phyloP scores from a whole-genome alignment of 2,329 filamentous ascomycete genomes.

The Microsporum canis region DNA sequence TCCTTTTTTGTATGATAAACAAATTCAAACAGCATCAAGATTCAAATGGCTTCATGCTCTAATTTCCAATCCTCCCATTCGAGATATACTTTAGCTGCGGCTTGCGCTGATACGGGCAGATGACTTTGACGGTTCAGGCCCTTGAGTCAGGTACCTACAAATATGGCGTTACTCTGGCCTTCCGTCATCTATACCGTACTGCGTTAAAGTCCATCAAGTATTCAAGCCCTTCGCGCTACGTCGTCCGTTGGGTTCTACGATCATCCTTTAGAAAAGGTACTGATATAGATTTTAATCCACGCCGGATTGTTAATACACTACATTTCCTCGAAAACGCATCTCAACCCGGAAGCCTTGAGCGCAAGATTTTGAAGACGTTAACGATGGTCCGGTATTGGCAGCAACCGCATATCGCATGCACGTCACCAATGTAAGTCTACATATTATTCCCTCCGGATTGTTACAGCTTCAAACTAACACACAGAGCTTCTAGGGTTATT shows the following conservation, averaged over 20 bases:
- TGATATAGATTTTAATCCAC: slow-evolving; percentile 27
- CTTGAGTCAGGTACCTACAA: slow-evolving; percentile 15
- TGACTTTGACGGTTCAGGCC: slow-evolving; percentile 12
- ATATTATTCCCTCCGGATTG: background rate
- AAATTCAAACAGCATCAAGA: background rate
- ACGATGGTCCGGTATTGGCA: slow-evolving; percentile 36
- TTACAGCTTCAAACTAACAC: background rate
- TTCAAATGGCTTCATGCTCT: background rate
- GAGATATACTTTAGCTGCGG: background rate
- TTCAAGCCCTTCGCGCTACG: slow-evolving; percentile 46
- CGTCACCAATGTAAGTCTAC: slow-evolving; percentile 22
- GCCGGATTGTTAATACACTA: slow-evolving; percentile 35
- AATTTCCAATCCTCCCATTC: background rate
- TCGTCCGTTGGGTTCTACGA: slow-evolving; percentile 37
- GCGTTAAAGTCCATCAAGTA: slow-evolving; percentile 46
- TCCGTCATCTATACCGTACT: slow-evolving; percentile 46
- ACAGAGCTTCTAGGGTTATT: background rate
- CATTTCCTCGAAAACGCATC: slow-evolving; percentile 35
- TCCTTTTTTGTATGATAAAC: no score
- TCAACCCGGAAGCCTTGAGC: slow-evolving; percentile 32
- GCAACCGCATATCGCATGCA: slow-evolving; percentile 19
- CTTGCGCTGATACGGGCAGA: background rate
- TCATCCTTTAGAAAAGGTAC: slow-evolving; percentile 32
- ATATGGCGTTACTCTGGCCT: slow-evolving; percentile 39
- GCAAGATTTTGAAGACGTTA: slow-evolving; percentile 38